Conservation (phyloP, 768 basidiomycete species). For the Hemileccinum impolitum region DNA sequence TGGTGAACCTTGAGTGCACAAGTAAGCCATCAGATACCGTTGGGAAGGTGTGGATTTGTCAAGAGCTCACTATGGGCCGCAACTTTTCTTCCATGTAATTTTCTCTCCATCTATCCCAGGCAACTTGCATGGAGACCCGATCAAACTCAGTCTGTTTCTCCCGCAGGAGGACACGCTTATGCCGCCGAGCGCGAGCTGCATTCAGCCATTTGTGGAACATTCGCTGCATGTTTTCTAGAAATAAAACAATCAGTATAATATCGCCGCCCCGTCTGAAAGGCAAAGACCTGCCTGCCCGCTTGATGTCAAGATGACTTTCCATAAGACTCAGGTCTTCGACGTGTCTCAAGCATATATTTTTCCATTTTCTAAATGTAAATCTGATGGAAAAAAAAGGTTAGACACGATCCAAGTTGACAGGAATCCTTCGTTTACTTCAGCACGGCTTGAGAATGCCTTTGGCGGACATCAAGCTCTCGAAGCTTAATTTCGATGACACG, state of each 20-base stretch:
- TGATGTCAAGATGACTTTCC: constrained; percentile 79
- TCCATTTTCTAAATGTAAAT: constrained; percentile 67
- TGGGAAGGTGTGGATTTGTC: neutral
- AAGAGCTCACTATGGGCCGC: constrained; percentile 55
- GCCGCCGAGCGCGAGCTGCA: constrained; percentile 56
- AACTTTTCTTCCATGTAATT: constrained; percentile 63
- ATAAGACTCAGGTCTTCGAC: constrained; percentile 73
- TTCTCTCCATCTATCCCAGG: constrained; percentile 82
- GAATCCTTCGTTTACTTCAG: constrained; percentile 32
- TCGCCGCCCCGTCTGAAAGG: neutral
- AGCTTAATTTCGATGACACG: constrained; percentile 71
- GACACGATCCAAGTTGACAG: constrained; percentile 12
- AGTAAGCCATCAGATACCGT: constrained; percentile 3
- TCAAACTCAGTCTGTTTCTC: constrained; percentile 63
- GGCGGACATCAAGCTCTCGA: constrained; percentile 62
- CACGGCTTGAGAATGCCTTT: constrained; percentile 40
- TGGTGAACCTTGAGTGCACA: constrained; percentile 34
- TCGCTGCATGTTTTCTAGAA: constrained; percentile 60
- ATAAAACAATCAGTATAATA: constrained; percentile 3
- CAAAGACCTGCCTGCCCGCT: constrained; percentile 60
- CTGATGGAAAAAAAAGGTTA: constrained; percentile 34
- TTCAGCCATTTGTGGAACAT: constrained; percentile 70
- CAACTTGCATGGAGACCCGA: constrained; percentile 44
- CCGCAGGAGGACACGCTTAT: constrained; percentile 56
- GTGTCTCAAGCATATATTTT: constrained; percentile 54